Base-by-base conservation (phyloP, 78 protist genomes). In the Acrasis kona region DNA sequence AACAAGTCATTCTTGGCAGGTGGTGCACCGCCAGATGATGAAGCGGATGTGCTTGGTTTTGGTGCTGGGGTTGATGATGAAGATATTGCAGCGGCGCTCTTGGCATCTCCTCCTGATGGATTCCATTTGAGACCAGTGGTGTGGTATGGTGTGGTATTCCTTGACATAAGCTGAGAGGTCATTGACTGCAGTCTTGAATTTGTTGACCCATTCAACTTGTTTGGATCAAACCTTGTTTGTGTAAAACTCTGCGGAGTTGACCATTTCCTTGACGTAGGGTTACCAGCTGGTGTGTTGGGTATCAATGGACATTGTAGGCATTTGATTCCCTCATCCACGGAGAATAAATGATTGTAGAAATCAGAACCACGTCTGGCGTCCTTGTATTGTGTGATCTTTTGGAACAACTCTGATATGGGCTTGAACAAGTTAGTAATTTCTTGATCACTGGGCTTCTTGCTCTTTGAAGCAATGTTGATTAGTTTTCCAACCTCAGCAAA, bases 261-360 rank as follows among this genome's bases (percentile, higher is more conserved):
- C 4, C 40, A 65, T 39, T 8, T 69, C 68, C 30, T 70, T 50
- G 19, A 77, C 36, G n/a, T 10, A 39, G 4, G 91, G 80, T 1
- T n/a, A n/a, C n/a, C n/a, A n/a, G 69, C 77, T 8, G 91, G 84
- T 6, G 64, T 61, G 34, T 36, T 9, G 6, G 65, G 70, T 10
- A 78, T 65, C 50, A 29, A 3, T 9, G 80, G 83, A 84, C 88
- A 84, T 19, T 82, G 86, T 12, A 84, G 41, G 5, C 83, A 80
- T 2, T 73, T 41, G 41, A 77, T 40, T 37, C 78, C 79, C 57
- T 85, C 89, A 36, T 36, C 10, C 6, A 85, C 27, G 10, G 87
- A 19, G 65, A 28, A 67, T 30, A 67, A 19, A 28, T 67, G 71
- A 28, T 67, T 67, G 71, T 30, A 67, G 12, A 19, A 19, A 19